These are phyloP conservation scores for Beauveria varroae DNA, from an alignment of 2,329 filamentous ascomycete species.

Conservation along the genomic window DNA sequence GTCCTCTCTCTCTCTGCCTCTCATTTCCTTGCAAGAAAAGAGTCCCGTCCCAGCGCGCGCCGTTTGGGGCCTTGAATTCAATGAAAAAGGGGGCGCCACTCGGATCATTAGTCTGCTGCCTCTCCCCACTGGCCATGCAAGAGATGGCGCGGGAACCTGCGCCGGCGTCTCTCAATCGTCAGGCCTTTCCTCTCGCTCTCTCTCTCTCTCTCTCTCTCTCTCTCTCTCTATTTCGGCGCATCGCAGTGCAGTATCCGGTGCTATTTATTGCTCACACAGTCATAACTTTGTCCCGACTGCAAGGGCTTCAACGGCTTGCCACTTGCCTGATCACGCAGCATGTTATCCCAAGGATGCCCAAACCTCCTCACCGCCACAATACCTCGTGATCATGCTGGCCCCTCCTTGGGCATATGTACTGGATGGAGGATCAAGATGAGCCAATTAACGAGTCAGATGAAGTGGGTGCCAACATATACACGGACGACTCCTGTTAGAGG, in stretches of 20 bases:
- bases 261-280: background rate
- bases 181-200: background rate
- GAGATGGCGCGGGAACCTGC: background rate
- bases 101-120: background rate
- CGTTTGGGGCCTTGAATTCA: background rate
- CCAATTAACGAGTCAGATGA: background rate
- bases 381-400: conserved; percentile 1
- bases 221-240: background rate
- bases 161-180: too few relatives aligned
- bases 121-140: background rate
- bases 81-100: conserved; percentile 1
- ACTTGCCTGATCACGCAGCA: background rate
- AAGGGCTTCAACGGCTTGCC: background rate
- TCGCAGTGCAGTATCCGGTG: too few relatives aligned
- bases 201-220: background rate
- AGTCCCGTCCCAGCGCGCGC: too few relatives aligned
- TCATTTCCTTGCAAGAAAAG: too few relatives aligned
- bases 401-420: background rate
- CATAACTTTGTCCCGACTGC: background rate
- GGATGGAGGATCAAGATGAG: background rate
- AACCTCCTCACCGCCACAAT: conserved; percentile 1
- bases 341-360: background rate
- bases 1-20: background rate
- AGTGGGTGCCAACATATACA: too few relatives aligned
- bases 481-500: too few relatives aligned